Percentiles rank a stretch among this genome's conserved stretches.
Conservation (phyloP, 495 filamentous ascomycete genomes). For the Trichoderma asperelloides region DNA sequence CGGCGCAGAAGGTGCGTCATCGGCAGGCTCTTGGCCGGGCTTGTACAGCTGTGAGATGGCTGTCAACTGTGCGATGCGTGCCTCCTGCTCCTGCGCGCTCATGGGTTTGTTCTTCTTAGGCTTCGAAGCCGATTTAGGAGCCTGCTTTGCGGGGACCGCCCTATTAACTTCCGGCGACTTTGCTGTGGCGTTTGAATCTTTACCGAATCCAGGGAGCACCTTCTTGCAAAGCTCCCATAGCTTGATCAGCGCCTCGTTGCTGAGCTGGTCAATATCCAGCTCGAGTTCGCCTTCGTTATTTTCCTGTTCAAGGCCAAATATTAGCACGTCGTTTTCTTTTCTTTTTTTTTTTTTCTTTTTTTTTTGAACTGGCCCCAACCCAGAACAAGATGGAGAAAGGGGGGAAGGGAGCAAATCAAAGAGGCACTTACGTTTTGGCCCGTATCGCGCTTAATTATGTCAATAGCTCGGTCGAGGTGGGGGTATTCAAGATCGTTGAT, state of each 20-base stretch:
- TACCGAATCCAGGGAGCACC: slow-evolving; percentile 47
- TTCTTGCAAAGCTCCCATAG: slow-evolving; percentile 70
- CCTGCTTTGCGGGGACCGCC: slow-evolving; percentile 24
- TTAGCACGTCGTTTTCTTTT: background rate
- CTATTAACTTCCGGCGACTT: slow-evolving; percentile 16
- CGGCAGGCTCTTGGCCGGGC: background rate
- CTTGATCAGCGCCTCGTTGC: slow-evolving; percentile 61
- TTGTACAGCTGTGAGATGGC: slow-evolving; percentile 33
- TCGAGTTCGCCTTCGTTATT: slow-evolving; percentile 80
- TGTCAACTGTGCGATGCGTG: slow-evolving; percentile 71
- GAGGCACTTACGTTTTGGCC: slow-evolving; percentile 52
- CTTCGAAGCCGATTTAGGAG: slow-evolving; percentile 47
- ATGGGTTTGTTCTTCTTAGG: slow-evolving; percentile 99
- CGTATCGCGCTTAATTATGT: slow-evolving; percentile 83
- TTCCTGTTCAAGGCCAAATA: slow-evolving; percentile 31
- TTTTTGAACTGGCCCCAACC: no score
- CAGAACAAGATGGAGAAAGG: background rate
- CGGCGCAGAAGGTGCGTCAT: background rate
- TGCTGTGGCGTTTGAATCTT: slow-evolving; percentile 29
- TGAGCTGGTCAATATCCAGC: slow-evolving; percentile 80
- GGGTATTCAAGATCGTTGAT: slow-evolving; percentile 65
- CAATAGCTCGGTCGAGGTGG: slow-evolving; percentile 70
- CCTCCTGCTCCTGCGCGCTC: slow-evolving; percentile 89
- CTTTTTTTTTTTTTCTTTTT: no score
- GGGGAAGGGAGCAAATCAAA: background rate